These are phyloP conservation scores for Boechera divaricarpa DNA, from an alignment of 345 rosid genomes.

Conservation along the genomic window DNA sequence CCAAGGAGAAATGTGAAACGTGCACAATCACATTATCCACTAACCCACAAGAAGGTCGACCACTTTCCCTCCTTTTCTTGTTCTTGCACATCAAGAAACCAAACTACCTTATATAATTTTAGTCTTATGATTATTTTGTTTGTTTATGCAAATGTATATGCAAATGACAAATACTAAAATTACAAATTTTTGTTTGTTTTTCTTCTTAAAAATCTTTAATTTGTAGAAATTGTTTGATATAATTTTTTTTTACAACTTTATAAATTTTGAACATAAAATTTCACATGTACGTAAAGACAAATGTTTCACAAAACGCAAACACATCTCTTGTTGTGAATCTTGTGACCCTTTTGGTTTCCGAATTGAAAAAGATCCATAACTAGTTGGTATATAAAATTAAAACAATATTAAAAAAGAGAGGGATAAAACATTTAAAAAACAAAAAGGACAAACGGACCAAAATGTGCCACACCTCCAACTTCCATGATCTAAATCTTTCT, in stretches of 20 bases:
- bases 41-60: conserved; percentile 41
- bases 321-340: conserved; percentile 29
- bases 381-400: conserved; percentile 19
- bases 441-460: conserved; percentile 39
- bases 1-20: conserved; percentile 38
- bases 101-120: conserved; percentile 3
- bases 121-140: not conserved
- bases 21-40: conserved; percentile 47
- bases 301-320: conserved; percentile 6
- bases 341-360: not conserved
- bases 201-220: not conserved
- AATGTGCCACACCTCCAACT: conserved; percentile 47
- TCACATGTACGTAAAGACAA: not conserved
- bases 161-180: not conserved
- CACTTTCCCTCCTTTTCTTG: conserved; percentile 35
- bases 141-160: not conserved
- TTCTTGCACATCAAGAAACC: conserved; percentile 42
- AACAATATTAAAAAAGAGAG: not conserved
- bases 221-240: not conserved
- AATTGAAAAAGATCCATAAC: conserved; percentile 6
- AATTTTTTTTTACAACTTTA: not conserved
- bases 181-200: not conserved
- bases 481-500: conserved; percentile 35
- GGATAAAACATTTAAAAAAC: not conserved
- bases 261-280: not conserved